Base-by-base conservation (phyloP, 371 early-diverging fungal species). In the Apophysomyces sp. region DNA sequence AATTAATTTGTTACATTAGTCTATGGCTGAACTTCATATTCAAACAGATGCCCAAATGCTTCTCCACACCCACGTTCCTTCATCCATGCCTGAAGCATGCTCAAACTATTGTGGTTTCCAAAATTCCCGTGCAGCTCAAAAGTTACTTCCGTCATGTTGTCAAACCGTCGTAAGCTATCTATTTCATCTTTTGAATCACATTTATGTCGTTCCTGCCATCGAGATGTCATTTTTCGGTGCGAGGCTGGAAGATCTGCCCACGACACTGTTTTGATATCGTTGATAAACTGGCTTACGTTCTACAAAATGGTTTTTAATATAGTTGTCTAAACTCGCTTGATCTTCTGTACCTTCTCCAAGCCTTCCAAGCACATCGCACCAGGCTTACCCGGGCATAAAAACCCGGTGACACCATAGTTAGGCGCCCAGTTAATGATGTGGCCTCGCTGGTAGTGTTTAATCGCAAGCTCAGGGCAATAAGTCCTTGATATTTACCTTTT, bases 391-490 rank as follows among this genome's bases (percentile, higher is more conserved):
- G 76, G 73, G 54, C 68, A 73, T 13, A 78, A 36, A 54, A 78
- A 71, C 0, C 78, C 78, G 15, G 78, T 78, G 54, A 78, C 64
- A 2, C 56, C 36, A 52, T 78, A 78, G 9, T 68, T 69, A 4
- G 75, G 76, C 29, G 78, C 78, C 78, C 78, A 78, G 37, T 68
- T 61, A 31, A 78, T 55, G 53, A 78, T 78, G 65, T 78, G 63
- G 0, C 78, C 78, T 61, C 78, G 62, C 75, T 76, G 39, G 18
- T 15, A n/a, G 34, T 13, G 4, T 13, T 34, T 34, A 34, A 34
- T 34, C 8, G 13, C 1, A 34, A 13, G 3, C 4, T 34, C 34
- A 34, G 34, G 13, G 13, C 34, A 13, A 34, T 13, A 34, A 13
- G 13, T 13, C 8, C 34, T 13, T 3, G 34, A 34, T 34, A 34